phyloP scores from a whole-genome alignment of 345 rosid species.

The Eucalyptus globulus region DNA sequence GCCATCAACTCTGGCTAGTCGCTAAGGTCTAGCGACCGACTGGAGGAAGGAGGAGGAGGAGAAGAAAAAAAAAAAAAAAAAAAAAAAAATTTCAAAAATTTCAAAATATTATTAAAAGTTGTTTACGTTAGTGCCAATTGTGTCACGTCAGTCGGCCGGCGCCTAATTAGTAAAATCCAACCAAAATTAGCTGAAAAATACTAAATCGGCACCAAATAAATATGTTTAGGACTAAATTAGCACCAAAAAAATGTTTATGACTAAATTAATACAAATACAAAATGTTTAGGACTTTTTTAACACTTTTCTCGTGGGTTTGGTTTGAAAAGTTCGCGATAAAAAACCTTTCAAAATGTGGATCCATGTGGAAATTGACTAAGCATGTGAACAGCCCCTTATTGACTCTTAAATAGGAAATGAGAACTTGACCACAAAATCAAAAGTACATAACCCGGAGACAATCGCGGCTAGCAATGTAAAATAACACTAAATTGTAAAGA shows the following conservation, averaged over 20 bases:
- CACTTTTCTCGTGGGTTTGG: too few relatives aligned
- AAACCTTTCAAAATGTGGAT: not conserved
- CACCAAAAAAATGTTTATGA: too few relatives aligned
- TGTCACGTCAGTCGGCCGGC: fast-evolving
- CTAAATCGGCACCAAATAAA: too few relatives aligned
- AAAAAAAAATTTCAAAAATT: too few relatives aligned
- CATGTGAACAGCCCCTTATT: not conserved
- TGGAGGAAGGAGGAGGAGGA: too few relatives aligned
- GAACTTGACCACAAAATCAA: not conserved
- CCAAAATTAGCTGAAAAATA: fast-evolving
- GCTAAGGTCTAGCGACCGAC: fast-evolving
- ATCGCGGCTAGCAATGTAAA: not conserved
- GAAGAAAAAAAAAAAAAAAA: too few relatives aligned
- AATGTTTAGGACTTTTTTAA: too few relatives aligned
- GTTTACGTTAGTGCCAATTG: fast-evolving
- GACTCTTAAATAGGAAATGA: not conserved
- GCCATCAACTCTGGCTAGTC: fast-evolving
- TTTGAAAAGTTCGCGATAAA: not conserved
- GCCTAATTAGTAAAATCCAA: too few relatives aligned
- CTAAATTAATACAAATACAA: too few relatives aligned
- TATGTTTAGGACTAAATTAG: too few relatives aligned
- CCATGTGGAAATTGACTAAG: not conserved
- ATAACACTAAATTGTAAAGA: not conserved
- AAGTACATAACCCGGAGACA: not conserved
- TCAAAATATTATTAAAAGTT: too few relatives aligned